Evolutionary conservation across 1,139 yeast genomes (phyloP).

Genomic region (Petasospora fabianii): DNA sequence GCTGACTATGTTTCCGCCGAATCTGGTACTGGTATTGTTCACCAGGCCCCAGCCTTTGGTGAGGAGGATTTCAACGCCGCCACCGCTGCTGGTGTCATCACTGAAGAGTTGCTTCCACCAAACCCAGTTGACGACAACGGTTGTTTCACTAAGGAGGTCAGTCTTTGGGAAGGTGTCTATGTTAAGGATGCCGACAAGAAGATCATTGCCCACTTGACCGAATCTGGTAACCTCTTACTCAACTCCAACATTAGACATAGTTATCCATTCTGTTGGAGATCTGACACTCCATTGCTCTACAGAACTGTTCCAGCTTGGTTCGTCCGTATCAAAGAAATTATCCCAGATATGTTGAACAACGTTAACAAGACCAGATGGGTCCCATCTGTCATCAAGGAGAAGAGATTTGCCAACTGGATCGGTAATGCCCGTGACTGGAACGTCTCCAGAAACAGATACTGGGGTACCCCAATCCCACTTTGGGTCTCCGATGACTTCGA

Average conservation of each 20-base stretch:
- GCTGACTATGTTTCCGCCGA: constrained; percentile 88
- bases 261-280: constrained; percentile 99
- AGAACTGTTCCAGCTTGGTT: constrained; percentile 99
- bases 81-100: constrained; percentile 68
- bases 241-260: constrained; percentile 88
- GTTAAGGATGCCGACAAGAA: constrained; percentile 95
- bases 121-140: constrained; percentile 95
- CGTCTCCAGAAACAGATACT: constrained; percentile 94
- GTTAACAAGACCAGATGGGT: constrained; percentile 93
- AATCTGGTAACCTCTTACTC: constrained; percentile 67
- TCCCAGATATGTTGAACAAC: constrained; percentile 85
- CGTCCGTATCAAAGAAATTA: constrained; percentile 78
- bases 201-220: constrained; percentile 81
- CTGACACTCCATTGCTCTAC: constrained; percentile 94
- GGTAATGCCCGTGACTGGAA: constrained; percentile 99
- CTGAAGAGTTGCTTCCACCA: constrained; percentile 71
- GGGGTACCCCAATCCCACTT: constrained; percentile 99
- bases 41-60: constrained; percentile 98
- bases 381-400: constrained; percentile 84
- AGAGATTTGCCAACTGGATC: constrained; percentile 96
- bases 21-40: constrained; percentile 99
- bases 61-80: constrained; percentile 94
- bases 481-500: constrained; percentile 95
- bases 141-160: constrained; percentile 67
- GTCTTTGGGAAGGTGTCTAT: constrained; percentile 75